Base-by-base conservation (phyloP, 192 early-diverging fungal genomes). In the Coemansia sp. region DNA sequence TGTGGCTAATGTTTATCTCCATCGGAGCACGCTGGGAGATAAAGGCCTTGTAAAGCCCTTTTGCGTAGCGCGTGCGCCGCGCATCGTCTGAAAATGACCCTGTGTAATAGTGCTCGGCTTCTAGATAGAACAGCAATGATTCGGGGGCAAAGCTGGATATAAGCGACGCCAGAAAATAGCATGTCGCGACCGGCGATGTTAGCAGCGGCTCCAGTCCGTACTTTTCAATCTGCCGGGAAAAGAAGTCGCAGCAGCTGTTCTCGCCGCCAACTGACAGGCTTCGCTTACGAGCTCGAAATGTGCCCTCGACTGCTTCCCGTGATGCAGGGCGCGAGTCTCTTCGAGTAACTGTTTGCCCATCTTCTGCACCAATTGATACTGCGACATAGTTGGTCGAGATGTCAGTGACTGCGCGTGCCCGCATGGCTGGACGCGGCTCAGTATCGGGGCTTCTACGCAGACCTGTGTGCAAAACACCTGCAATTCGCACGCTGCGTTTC, bases 251-350 rank as follows among this genome's bases (percentile, higher is more conserved):
- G 60, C 79, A 76, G 35, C 38, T 58, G 38, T 60, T 62, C 49
- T 82, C 79, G 45, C 79, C 79, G 38, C 79, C 79, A 3, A 82
- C 79, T 6, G 79, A 82, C 35, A 82, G 51, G 53, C 79, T 82
- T 25, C 79, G 79, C 60, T 82, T 82, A 52, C 77, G 77, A 10
- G 72, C 62, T 4, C 77, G 72, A 41, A 74, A 80, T 12, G 57
- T 35, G 27, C 64, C 43, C 1, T 57, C 29, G 1, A 15, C 55
- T 4, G 29, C 19, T 37, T 38, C 19, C 29, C 55, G 21, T 5
- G 55, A 12, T 4, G 15, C 43, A 4, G 41, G 29, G 14, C 27
- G 55, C 23, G 64, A 37, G 51, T 17, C 43, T 15, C 43, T 15
- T 17, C 6, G 15, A 32, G 10, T 5, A 22, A 9, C 4, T 51